phyloP scores from a whole-genome alignment of 495 filamentous ascomycete genomes.

The Hyaloscypha finlandica region DNA sequence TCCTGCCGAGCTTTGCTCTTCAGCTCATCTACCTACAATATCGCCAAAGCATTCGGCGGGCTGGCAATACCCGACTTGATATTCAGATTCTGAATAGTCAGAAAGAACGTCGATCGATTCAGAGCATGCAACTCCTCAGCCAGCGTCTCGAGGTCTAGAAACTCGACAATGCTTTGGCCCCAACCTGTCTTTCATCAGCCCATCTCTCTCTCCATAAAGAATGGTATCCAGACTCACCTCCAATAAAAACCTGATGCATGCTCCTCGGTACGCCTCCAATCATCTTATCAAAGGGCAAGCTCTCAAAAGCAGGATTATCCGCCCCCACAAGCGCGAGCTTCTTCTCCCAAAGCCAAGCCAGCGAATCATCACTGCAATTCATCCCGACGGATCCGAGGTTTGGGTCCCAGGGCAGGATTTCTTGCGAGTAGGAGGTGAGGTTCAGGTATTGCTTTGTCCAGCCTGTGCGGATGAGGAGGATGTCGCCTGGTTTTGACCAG shows the following conservation, averaged over 20 bases:
- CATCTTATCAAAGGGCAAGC: conserved; percentile 49
- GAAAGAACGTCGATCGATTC: background rate
- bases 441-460: conserved; percentile 34
- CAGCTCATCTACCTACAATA: background rate
- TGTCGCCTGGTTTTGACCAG: conserved; percentile 34
- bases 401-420: conserved; percentile 28
- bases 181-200: background rate
- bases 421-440: conserved; percentile 26
- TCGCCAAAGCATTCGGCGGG: background rate
- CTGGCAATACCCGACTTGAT: background rate
- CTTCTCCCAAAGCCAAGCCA: conserved; percentile 38
- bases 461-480: conserved; percentile 37
- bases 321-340: conserved; percentile 36
- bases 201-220: background rate
- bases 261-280: conserved; percentile 9
- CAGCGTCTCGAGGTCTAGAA: background rate
- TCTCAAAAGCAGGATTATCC: conserved; percentile 36
- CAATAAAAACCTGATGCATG: conserved; percentile 12
- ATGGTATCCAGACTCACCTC: background rate
- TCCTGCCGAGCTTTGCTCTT: background rate
- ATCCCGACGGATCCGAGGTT: conserved; percentile 32
- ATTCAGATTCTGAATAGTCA: conserved; percentile 6
- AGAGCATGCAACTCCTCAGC: background rate
- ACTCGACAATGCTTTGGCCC: conserved; percentile 4
- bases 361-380: conserved; percentile 30